Evolutionary conservation across 176 grass and related monocot species (phyloP), one percentile per base, ranked within the genome.

Genomic region (Carex myosuroides): DNA sequence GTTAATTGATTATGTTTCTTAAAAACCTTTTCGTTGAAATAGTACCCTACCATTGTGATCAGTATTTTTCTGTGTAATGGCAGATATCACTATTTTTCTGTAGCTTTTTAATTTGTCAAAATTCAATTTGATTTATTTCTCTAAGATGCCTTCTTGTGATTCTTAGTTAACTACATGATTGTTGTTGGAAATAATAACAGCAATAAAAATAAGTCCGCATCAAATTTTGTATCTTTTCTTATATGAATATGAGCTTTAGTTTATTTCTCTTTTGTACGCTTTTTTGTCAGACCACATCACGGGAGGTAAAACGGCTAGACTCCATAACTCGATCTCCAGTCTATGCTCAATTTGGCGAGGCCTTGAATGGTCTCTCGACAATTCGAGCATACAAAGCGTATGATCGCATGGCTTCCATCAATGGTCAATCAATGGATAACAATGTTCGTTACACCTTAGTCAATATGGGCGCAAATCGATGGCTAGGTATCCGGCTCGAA

Each of bases 301-400:
- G 96, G 2, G 96, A 99, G 88, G 91, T 99, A 56, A 99, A 99
- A 89, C 93, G 96, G 55, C 57, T 99, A 69, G 96, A 99, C 86
- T 99, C 96, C 54, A 91, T 99, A 85, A 95, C 91, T 46, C 92
- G 96, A 76, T 99, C 96, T 85, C 96, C 96, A 59, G 96, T 99
- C 10, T 99, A 99, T 86, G 93, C 96, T 63, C 96, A 99, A 75
- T 99, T 99, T 92, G 3, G 91, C 48, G 96, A 99, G 86, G 96
- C 88, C 85, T 85, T 99, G 76, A 99, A 99, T 89, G 96, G 96
- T 81, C 87, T 99, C 33, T 95, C 96, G 67, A 92, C 96, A 69
- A 99, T 99, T 60, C 89, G 93, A 72, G 96, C 96, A 61, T 99
- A 95, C 69, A 95, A 99, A 87, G 96, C 96, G 67, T 94, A 94